These are phyloP conservation scores for Colletotrichum cordylinicola DNA, from an alignment of 2,329 filamentous ascomycete species.

Conservation along the genomic window DNA sequence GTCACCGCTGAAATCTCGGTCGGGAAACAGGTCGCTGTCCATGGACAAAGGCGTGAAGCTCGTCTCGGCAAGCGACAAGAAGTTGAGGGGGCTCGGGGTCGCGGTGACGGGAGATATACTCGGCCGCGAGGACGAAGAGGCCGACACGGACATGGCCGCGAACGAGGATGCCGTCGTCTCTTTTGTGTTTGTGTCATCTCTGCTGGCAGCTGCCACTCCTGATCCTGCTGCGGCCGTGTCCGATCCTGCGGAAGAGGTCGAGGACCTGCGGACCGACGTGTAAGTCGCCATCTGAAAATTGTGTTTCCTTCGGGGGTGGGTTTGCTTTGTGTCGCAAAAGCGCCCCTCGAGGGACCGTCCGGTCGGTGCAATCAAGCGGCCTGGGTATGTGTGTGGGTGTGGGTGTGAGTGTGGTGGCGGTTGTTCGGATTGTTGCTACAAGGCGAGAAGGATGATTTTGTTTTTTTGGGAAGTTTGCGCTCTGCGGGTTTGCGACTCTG, in stretches of 20 bases:
- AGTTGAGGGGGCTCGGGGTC: constrained; percentile 22
- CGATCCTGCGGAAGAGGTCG: constrained; percentile 10
- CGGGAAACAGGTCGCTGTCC: constrained; percentile 26
- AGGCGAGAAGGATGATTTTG: background rate
- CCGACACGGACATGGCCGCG: background rate
- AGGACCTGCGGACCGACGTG: constrained; percentile 13
- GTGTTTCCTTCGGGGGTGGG: background rate
- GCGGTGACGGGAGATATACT: constrained; percentile 24
- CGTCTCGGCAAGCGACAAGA: constrained; percentile 28
- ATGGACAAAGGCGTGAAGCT: constrained; percentile 37
- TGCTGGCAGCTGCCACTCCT: background rate
- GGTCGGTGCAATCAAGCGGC: background rate
- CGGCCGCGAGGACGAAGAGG: constrained; percentile 10
- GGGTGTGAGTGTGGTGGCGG: background rate
- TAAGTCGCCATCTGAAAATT: constrained; percentile 8
- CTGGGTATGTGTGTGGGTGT: background rate
- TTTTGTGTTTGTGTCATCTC: background rate
- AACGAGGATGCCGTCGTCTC: constrained; percentile 5
- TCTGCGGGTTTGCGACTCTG: background rate
- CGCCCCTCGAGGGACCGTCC: background rate
- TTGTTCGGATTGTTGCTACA: background rate
- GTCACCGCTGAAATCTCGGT: background rate
- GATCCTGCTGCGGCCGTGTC: background rate
- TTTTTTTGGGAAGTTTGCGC: background rate
- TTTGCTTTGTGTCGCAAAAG: background rate